phyloP scores from a whole-genome alignment of 2,329 filamentous ascomycete species.

The Xylariomycetidae sp. region DNA sequence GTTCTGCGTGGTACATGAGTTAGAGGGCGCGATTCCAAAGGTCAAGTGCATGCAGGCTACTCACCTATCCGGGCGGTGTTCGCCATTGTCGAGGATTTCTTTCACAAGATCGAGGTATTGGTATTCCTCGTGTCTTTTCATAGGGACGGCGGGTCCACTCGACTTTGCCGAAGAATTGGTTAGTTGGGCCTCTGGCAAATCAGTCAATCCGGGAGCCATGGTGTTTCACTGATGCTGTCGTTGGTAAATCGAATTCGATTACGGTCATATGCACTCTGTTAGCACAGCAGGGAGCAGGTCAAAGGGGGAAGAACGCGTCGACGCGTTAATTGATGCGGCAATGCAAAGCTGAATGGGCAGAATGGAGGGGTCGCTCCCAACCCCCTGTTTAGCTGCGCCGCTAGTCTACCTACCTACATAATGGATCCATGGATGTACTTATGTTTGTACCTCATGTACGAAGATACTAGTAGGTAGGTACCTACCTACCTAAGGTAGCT shows the following conservation, averaged over 20 bases:
- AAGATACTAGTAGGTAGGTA: too few relatives aligned
- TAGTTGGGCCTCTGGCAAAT: slow-evolving; percentile 1
- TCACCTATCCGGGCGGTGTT: slow-evolving; percentile 83
- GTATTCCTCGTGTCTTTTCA: slow-evolving; percentile 69
- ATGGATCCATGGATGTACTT: not conserved
- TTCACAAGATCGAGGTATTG: slow-evolving; percentile 91
- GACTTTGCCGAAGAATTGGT: not conserved
- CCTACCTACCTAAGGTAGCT: too few relatives aligned
- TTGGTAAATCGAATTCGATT: too few relatives aligned
- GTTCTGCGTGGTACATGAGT: too few relatives aligned
- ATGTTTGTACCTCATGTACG: not conserved
- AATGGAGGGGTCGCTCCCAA: too few relatives aligned
- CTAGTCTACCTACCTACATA: not conserved
- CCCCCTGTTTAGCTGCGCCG: too few relatives aligned
- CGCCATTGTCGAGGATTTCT: slow-evolving; percentile 76
- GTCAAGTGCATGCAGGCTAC: too few relatives aligned
- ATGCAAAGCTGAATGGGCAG: too few relatives aligned
- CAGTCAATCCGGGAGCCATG: slow-evolving; percentile 7
- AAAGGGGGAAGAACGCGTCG: too few relatives aligned
- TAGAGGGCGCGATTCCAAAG: too few relatives aligned
- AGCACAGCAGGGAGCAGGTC: too few relatives aligned
- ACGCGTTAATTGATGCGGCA: slow-evolving; percentile 8
- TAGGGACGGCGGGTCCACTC: slow-evolving; percentile 5
- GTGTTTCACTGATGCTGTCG: slow-evolving; percentile 1
- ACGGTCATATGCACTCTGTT: too few relatives aligned